Evolutionary conservation across 352 stramenopile species (phyloP), one percentile per base, ranked within the genome.

Genomic region (Globisporangium polare): DNA sequence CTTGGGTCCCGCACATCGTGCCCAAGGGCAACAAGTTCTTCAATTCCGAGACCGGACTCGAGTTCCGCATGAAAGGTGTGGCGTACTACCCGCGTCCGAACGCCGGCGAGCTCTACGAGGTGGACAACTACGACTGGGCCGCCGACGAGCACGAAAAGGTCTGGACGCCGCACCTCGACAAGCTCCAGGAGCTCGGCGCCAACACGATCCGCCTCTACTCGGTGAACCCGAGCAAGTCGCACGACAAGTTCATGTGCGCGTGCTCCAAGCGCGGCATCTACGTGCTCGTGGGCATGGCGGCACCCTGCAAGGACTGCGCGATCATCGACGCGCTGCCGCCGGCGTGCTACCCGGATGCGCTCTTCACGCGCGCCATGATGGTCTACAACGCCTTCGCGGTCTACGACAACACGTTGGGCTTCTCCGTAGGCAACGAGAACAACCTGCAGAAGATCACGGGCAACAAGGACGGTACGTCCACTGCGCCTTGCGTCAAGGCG

Each of bases 241-340:
- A 91, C 62, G 82, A 89, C 75, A 84, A 89, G 53, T 91, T 91
- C 68, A 91, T 91, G 82, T 91, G 82, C 47, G 79, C 77, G 35
- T 81, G 66, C 29, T 74, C 77, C 3, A 57, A 89, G n/a, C 68
- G 72, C 1, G 83, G 80, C 7, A 93, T 93, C 60, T 93, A 93
- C 68, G 74, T 88, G 24, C 73, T 86, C 13, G 57, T 93, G 1
- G 83, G 80, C 35, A 75, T 93, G 62, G 62, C 71, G 0, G 83
- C 83, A 10, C 67, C 79, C 12, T 92, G 83, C 51, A 67, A 87
- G 62, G 66, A 68, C 42, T 85, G 79, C 60, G 73, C 79, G 2
- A 63, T 92, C 17, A 47, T 67, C 8, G 78, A 88, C 41, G 58
- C 57, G 17, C 66, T 66, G 18, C 62, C 77, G 2, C 75, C 78